Base-by-base conservation (phyloP, 1,139 yeast species). In the Saccharomyces hybrid region DNA sequence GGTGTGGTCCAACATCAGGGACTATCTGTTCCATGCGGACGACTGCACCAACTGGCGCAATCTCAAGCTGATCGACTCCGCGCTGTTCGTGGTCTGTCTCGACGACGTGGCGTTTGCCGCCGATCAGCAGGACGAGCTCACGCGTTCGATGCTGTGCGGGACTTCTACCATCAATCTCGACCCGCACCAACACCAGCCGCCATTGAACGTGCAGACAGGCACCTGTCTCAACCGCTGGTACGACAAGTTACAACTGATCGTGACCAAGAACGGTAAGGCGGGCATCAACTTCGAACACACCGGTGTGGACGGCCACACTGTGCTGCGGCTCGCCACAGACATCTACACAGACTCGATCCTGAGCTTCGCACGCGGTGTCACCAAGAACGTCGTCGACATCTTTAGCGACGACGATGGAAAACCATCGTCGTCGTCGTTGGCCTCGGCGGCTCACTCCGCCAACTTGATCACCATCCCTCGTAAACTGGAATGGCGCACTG, bases 151-250 rank as follows among this genome's bases (percentile, higher is more conserved):
- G 86, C 79, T 88, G 50, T 88, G 96, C 69, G 96, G 96, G 2
- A 78, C 84, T 56, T 82, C 88, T n/a, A 80, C 78, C 47, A 49
- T 58, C 31, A 50, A 55, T 25, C 28, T 53, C 42, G 42, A 38
- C 6, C 55, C 57, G 23, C 42, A 25, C 13, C 48, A 41, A n/a
- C 20, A 14, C 26, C 25, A 41, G 23, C 52, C 49, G 14, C 59
- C 68, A 8, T 81, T 86, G 63, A 96, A 96, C 64, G 83, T 89
- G 52, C 97, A 90, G 72, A 86, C 86, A 38, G 97, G 97, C 58
- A 89, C 97, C 9, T 89, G 97, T 72, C 87, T 96, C 44, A 90
- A 90, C 71, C 78, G 97, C 69, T 90, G 97, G 97, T 90, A 89
- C 69, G 97, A 90, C 72, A 90, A 90, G 72, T 74, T 90, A 60